Evolutionary conservation across 345 rosid genomes (phyloP).

Genomic region (Mercurialis annua): DNA sequence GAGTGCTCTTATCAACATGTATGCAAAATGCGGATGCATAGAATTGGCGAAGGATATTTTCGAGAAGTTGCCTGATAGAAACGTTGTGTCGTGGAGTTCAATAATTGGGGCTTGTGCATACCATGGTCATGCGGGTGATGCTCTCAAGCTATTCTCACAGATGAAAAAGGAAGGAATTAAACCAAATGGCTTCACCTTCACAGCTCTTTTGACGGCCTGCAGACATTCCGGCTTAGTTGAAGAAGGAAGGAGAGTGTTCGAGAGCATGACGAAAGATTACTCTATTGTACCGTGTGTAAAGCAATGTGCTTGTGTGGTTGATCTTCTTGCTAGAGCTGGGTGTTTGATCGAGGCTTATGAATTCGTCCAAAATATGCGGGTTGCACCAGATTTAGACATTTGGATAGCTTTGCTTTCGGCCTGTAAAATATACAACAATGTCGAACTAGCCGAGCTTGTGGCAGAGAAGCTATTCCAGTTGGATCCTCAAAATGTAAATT

Average conservation of each 20-base stretch:
- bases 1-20: constrained; percentile 11
- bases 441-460: constrained; percentile 13
- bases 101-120: constrained; percentile 12
- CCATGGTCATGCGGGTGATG: constrained; percentile 3
- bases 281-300: not conserved
- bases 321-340: not conserved
- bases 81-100: constrained; percentile 8
- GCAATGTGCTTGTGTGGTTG: not conserved
- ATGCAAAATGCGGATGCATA: constrained; percentile 3
- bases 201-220: constrained; percentile 8
- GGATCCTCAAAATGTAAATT: not conserved
- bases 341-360: constrained; percentile 7
- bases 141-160: constrained; percentile 7
- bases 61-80: not conserved
- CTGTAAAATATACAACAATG: constrained; percentile 12
- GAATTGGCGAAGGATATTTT: constrained; percentile 13
- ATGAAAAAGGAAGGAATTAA: constrained; percentile 14
- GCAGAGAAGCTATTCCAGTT: not conserved
- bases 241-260: constrained; percentile 7
- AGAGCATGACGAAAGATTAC: constrained; percentile 4
- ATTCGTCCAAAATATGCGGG: not conserved
- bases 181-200: constrained; percentile 11
- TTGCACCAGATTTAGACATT: constrained; percentile 6
- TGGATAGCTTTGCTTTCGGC: constrained; percentile 14
- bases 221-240: constrained; percentile 3